Evolutionary conservation across 257 asterid species (phyloP).

Genomic region (Ilex aquifolium): DNA sequence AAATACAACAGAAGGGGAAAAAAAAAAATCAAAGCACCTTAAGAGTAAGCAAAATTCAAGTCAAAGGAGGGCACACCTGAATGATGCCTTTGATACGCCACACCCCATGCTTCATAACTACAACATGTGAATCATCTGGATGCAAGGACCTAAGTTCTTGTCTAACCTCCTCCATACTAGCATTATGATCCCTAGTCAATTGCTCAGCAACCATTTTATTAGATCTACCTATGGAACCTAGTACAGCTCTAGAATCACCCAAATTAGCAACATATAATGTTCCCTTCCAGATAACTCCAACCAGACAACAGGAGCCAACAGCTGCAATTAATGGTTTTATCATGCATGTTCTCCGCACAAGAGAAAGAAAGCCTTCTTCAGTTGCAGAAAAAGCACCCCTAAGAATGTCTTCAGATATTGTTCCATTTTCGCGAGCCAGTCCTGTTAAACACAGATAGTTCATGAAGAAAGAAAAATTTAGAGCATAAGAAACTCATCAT

Average conservation of each 20-base stretch:
- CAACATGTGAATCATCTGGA: conserved; percentile 59
- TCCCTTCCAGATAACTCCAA: conserved; percentile 65
- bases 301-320: conserved; percentile 77
- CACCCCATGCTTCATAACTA: conserved; percentile 43
- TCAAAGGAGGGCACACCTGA: conserved; percentile 38
- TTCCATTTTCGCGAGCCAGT: conserved; percentile 53
- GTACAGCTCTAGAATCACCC: conserved; percentile 88
- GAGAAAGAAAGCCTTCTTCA: conserved; percentile 50
- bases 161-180: conserved; percentile 56
- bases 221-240: conserved; percentile 45
- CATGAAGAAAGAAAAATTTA: too few species aligned
- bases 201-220: conserved; percentile 58
- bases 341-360: conserved; percentile 42
- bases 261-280: conserved; percentile 58
- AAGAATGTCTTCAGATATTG: conserved; percentile 46
- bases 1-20: background rate
- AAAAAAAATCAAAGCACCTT: background rate
- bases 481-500: too few species aligned
- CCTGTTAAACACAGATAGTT: conserved; percentile 26
- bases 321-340: conserved; percentile 45
- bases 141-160: conserved; percentile 53
- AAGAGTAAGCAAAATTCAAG: background rate
- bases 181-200: conserved; percentile 75
- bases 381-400: conserved; percentile 51
- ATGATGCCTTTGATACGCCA: conserved; percentile 91